These are phyloP conservation scores for Pichia nanzhaoensis DNA, from an alignment of 805 yeast species.

Conservation along the genomic window DNA sequence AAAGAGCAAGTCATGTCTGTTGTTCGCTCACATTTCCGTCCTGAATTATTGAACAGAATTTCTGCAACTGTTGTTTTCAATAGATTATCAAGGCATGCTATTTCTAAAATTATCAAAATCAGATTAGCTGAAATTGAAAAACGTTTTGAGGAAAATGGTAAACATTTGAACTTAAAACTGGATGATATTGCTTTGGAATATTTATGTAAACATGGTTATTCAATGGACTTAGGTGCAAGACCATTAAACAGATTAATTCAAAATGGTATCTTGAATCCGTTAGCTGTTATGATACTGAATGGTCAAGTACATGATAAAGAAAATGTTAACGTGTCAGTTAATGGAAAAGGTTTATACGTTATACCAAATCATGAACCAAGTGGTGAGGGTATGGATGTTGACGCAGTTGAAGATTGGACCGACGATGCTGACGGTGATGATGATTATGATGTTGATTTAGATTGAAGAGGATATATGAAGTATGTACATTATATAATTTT, in stretches of 20 bases:
- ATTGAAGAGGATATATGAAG: constrained; percentile 11
- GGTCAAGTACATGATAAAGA: constrained; percentile 89
- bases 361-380: constrained; percentile 75
- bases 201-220: constrained; percentile 81
- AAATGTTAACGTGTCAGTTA: constrained; percentile 56
- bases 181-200: constrained; percentile 73
- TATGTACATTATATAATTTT: background rate
- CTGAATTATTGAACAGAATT: constrained; percentile 94
- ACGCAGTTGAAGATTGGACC: constrained; percentile 53
- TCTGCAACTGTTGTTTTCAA: constrained; percentile 90
- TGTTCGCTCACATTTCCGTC: constrained; percentile 87
- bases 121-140: constrained; percentile 79
- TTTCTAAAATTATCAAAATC: constrained; percentile 83
- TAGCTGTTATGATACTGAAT: constrained; percentile 82
- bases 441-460: constrained; percentile 30
- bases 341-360: constrained; percentile 65
- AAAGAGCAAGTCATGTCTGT: constrained; percentile 75
- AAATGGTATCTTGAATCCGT: constrained; percentile 73
- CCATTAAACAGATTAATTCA: constrained; percentile 93
- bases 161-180: constrained; percentile 64
- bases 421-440: constrained; percentile 55
- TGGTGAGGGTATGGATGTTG: constrained; percentile 45
- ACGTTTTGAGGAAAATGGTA: constrained; percentile 80
- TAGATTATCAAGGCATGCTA: constrained; percentile 85
- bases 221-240: constrained; percentile 92